Conservation (phyloP, 2,329 filamentous ascomycete species). For the Epichloe baconii region DNA sequence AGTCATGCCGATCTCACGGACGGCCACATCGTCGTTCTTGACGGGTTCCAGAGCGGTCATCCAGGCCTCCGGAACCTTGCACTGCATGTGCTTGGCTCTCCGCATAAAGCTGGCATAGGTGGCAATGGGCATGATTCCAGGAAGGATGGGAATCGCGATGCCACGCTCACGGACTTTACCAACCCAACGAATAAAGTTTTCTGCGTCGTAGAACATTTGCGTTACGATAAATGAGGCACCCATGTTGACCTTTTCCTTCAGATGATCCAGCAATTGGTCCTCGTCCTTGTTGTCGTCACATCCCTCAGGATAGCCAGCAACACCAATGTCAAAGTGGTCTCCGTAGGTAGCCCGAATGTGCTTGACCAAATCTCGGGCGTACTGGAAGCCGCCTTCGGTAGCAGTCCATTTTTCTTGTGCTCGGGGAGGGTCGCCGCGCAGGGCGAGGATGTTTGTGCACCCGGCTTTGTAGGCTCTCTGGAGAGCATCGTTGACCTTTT, state of each 20-base stretch:
- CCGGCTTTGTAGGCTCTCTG: constrained; percentile 83
- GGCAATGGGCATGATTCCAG: constrained; percentile 79
- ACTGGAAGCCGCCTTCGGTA: constrained; percentile 74
- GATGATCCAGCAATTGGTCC: constrained; percentile 72
- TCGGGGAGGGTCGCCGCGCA: constrained; percentile 84
- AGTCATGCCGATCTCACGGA: constrained; percentile 76
- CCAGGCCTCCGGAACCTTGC: constrained; percentile 70
- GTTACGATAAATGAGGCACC: constrained; percentile 91
- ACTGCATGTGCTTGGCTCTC: constrained; percentile 83
- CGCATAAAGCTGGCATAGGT: constrained; percentile 89
- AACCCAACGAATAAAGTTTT: constrained; percentile 90
- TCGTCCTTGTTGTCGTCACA: constrained; percentile 86
- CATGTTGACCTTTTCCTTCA: constrained; percentile 95
- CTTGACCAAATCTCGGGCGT: constrained; percentile 80
- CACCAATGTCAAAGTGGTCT: constrained; percentile 82
- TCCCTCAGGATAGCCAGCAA: constrained; percentile 92
- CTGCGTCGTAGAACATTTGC: constrained; percentile 98
- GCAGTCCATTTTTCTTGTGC: constrained; percentile 92
- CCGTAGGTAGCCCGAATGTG: constrained; percentile 65
- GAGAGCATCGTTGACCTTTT: constrained; percentile 82
- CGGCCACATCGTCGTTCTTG: constrained; percentile 91
- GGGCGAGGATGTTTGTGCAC: constrained; percentile 91
- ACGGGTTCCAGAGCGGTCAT: constrained; percentile 72
- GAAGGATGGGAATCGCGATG: constrained; percentile 71
- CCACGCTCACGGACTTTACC: constrained; percentile 73